Evolutionary conservation across 2,329 filamentous ascomycete genomes (phyloP).

Genomic region (Corniculantispora saksenae): DNA sequence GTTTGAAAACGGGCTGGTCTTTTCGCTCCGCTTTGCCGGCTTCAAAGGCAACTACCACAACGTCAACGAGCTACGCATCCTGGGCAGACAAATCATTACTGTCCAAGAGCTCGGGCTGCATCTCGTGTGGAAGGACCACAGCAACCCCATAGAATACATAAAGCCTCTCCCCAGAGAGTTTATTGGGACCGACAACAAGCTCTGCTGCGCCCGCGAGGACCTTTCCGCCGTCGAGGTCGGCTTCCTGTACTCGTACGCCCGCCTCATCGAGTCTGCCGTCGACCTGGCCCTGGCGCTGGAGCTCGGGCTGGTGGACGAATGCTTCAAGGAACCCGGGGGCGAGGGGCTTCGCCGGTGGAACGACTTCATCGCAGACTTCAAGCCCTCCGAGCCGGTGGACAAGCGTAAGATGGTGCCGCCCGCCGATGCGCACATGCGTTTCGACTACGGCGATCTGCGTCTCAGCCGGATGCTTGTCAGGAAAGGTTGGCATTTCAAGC

Average conservation of each 20-base stretch:
- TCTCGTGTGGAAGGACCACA: not conserved
- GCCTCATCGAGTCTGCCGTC: not conserved
- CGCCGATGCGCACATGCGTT: not conserved
- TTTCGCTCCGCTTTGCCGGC: not conserved
- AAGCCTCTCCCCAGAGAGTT: not conserved
- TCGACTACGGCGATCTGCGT: not conserved
- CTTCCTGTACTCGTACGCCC: not conserved
- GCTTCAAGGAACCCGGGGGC: not conserved
- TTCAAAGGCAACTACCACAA: not conserved
- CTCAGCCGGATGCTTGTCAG: not conserved
- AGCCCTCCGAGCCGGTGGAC: not conserved
- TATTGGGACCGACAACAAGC: not conserved
- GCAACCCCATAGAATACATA: not conserved
- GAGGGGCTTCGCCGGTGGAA: not conserved
- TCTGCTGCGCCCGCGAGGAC: not conserved
- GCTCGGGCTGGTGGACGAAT: not conserved
- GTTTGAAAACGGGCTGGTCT: not conserved
- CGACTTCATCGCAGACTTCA: not conserved
- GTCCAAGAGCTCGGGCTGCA: not conserved
- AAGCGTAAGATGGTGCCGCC: not conserved
- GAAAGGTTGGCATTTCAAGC: not conserved
- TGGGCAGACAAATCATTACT: not conserved
- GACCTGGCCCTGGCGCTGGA: not conserved
- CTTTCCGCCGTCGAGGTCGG: not conserved
- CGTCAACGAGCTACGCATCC: not conserved